Evolutionary conservation across 768 basidiomycete genomes (phyloP), one percentile per base, ranked within the genome.

Genomic region (Mycena venus): DNA sequence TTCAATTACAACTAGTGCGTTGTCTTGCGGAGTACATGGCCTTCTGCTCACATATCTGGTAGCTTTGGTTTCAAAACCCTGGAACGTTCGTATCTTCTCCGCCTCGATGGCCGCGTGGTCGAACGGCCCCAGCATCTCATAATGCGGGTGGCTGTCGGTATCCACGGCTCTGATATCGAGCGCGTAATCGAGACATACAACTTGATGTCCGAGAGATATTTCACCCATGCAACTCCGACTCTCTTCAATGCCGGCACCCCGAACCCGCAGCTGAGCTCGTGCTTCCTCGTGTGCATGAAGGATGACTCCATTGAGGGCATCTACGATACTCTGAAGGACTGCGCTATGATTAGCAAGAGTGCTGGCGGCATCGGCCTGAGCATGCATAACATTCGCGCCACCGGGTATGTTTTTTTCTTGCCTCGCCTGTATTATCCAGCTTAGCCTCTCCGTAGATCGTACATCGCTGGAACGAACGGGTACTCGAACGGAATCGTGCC

Each of bases 291-390:
- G 58, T 93, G 93, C 81, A 99, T 99, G 98, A 97, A 96, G 84
- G 97, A 99, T 27, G 98, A 99, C 83, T 98, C 96, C 6, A 99
- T 99, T 72, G 98, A 99, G 78, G 98, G 98, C n/a, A 99, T 99
- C 84, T 99, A 99, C 83, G 98, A 99, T 78, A 99, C 98, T 0
- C 88, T 99, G 78, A 99, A 98, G 89, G 95, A 91, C 75, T 99
- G 98, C 81, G 98, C 98, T 3, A 96, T 99, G 95, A 99, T 99
- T 83, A 98, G 96, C 81, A 99, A 99, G 88, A 97, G 96, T 4
- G 98, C 98, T n/a, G 98, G 98, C 79, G 98, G 98, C 68, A 99
- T 99, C 81, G 98, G 98, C 62, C 85, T 99, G 74, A 96, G 88
- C 83, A 98, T 99, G 76, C 97, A 99, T 86, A 95, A 94, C 83